Evolutionary conservation across 2,329 filamentous ascomycete species (phyloP).

Genomic region (Colletotrichum australisinense): DNA sequence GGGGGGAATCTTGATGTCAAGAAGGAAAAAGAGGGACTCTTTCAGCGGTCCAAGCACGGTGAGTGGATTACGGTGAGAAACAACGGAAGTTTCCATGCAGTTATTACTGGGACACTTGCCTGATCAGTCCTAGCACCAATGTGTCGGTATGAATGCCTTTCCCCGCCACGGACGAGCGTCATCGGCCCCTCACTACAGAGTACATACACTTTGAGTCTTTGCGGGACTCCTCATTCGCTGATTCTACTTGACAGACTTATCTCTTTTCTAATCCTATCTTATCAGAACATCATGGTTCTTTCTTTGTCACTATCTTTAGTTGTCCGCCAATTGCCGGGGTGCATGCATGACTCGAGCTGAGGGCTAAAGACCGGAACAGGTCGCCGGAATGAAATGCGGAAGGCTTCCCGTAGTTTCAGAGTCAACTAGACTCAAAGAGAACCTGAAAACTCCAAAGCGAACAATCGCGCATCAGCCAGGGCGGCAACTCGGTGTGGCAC

Average conservation of each 20-base stretch:
- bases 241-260: neutral
- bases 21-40: conserved; percentile 23
- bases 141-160: neutral
- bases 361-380: neutral
- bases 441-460: too few relatives aligned
- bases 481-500: too few relatives aligned
- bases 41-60: neutral
- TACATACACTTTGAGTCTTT: neutral
- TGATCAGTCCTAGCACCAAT: conserved; percentile 1
- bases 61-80: conserved; percentile 9
- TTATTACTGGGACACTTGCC: neutral
- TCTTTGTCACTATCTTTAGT: neutral
- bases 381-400: neutral
- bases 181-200: neutral
- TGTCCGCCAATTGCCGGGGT: neutral
- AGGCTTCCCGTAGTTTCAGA: neutral
- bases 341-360: neutral
- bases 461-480: too few relatives aligned
- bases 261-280: neutral
- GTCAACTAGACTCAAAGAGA: too few relatives aligned
- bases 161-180: neutral
- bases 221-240: neutral
- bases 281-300: neutral
- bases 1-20: conserved; percentile 10
- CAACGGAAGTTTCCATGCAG: conserved; percentile 18